Conservation (phyloP, 305 asterid species). For the Vinca major region DNA sequence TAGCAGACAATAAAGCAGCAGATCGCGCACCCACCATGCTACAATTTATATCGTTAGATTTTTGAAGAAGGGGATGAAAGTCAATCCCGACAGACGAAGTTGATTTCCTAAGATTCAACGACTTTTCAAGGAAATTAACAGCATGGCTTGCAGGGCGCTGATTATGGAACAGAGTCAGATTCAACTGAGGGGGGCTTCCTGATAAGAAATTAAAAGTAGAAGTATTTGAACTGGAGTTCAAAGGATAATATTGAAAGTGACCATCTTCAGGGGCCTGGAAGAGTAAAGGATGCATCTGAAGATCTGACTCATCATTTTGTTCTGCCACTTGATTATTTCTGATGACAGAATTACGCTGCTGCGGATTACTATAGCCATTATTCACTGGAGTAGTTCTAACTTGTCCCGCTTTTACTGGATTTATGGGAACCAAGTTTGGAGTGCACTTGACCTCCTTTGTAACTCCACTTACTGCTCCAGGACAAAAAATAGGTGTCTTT, state of each 20-base stretch:
- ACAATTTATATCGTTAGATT: constrained; percentile 36
- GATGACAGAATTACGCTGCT: constrained; percentile 27
- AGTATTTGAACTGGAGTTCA: constrained; percentile 28
- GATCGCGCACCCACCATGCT: constrained; percentile 26
- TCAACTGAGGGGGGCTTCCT: constrained; percentile 63
- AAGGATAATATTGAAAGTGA: constrained; percentile 41
- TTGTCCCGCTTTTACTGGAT: constrained; percentile 29
- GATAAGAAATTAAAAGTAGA: constrained; percentile 48
- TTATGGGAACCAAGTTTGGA: constrained; percentile 21
- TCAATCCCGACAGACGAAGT: constrained; percentile 39
- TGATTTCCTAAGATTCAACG: constrained; percentile 42
- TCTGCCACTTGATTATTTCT: constrained; percentile 28
- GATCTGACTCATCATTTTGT: constrained; percentile 48
- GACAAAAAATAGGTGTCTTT: constrained; percentile 20
- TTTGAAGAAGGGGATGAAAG: constrained; percentile 88
- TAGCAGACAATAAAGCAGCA: constrained; percentile 28
- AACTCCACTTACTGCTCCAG: constrained; percentile 23
- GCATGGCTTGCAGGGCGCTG: constrained; percentile 63
- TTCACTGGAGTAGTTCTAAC: constrained; percentile 19
- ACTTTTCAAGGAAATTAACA: constrained; percentile 54
- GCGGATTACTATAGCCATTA: constrained; percentile 29
- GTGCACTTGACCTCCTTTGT: constrained; percentile 20
- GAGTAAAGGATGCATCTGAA: constrained; percentile 90
- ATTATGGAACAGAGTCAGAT: constrained; percentile 67
- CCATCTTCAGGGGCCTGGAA: constrained; percentile 66